Conservation (phyloP, 495 filamentous ascomycete species). For the Cairneyella variabilis region DNA sequence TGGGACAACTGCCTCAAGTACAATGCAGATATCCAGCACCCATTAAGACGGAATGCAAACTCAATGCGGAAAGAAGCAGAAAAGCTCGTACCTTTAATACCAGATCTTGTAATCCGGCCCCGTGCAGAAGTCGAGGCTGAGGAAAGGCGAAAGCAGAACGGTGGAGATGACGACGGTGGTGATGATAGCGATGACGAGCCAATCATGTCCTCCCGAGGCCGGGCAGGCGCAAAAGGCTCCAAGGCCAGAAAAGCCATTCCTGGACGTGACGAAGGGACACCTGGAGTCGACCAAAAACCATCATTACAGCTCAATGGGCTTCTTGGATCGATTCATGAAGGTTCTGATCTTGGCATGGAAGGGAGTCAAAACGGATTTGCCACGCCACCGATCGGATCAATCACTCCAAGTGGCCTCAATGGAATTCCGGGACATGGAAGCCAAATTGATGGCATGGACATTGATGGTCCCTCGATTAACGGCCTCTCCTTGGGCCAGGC, state of each 20-base stretch:
- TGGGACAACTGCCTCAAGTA: constrained; percentile 96
- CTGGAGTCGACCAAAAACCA: constrained; percentile 61
- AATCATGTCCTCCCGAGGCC: constrained; percentile 95
- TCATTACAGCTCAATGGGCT: constrained; percentile 49
- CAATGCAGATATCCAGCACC: constrained; percentile 85
- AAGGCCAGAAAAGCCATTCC: constrained; percentile 76
- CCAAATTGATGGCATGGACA: constrained; percentile 77
- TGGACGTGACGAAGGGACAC: constrained; percentile 76
- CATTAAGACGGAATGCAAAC: constrained; percentile 86
- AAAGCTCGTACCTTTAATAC: constrained; percentile 91
- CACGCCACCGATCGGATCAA: constrained; percentile 75
- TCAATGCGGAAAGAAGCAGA: constrained; percentile 96
- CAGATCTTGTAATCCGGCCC: constrained; percentile 83
- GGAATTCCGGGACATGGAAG: constrained; percentile 60
- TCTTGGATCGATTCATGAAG: constrained; percentile 44
- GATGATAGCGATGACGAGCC: constrained; percentile 97
- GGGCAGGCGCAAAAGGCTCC: constrained; percentile 71
- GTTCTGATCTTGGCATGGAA: constrained; percentile 45
- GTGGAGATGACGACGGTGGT: constrained; percentile 74
- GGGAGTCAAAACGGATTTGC: constrained; percentile 78
- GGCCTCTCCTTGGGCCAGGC: constrained; percentile 53
- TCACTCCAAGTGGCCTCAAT: constrained; percentile 73
- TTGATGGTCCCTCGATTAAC: constrained; percentile 66
- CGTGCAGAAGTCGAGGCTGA: constrained; percentile 96
- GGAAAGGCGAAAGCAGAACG: constrained; percentile 76